Conservation (phyloP, 371 early-diverging fungal species). For the Rhizomucor miehei region DNA sequence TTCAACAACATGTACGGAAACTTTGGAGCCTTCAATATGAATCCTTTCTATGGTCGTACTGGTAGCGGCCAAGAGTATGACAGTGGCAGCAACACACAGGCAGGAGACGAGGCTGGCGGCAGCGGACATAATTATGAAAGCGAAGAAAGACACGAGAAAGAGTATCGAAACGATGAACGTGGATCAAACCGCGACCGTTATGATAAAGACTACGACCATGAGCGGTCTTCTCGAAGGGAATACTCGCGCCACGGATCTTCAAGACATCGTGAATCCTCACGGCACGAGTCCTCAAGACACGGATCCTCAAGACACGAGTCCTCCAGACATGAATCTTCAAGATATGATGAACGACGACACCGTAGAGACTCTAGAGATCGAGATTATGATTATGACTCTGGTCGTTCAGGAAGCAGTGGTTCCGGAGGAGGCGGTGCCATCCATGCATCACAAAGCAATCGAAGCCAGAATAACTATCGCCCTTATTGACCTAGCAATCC, state of each 20-base stretch:
- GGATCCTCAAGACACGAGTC: no score
- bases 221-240: background rate
- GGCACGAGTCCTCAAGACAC: background rate
- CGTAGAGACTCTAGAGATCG: constrained; percentile 1
- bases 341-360: constrained; percentile 2
- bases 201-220: constrained; percentile 6
- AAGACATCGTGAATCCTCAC: background rate
- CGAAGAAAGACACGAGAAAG: no score
- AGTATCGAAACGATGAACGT: background rate
- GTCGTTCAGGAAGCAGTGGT: constrained; percentile 10
- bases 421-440: constrained; percentile 4
- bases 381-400: constrained; percentile 3
- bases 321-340: background rate
- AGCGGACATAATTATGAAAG: no score
- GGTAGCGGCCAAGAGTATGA: constrained; percentile 8
- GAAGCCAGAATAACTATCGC: constrained; percentile 1
- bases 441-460: background rate
- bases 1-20: constrained; percentile 9
- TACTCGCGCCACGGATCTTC: background rate
- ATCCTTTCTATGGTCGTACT: constrained; percentile 5
- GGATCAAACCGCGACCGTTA: constrained; percentile 10
- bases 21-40: constrained; percentile 9
- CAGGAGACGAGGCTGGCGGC: no score
- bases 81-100: no score
- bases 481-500: background rate